These are phyloP conservation scores for Eremothecium sinecaudum DNA, from an alignment of 1,139 yeast genomes.

Conservation along the genomic window DNA sequence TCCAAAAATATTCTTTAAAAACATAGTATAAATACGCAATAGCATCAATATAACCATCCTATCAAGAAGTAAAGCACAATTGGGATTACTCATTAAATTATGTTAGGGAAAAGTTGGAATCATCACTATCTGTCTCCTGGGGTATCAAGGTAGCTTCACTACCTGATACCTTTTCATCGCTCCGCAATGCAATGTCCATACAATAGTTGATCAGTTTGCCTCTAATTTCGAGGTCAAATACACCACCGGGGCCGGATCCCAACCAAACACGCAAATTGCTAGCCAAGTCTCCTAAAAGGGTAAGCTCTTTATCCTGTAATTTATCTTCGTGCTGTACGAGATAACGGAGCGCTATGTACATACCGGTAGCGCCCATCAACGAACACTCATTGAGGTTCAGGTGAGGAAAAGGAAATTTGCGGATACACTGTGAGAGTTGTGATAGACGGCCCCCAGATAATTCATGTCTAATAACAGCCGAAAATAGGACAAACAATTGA, in stretches of 20 bases:
- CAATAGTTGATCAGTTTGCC: conserved; percentile 29
- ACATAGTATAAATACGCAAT: too few species aligned
- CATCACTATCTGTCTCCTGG: not conserved
- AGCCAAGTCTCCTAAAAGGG: conserved; percentile 24
- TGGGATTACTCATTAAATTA: too few species aligned
- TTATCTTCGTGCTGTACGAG: conserved; percentile 12
- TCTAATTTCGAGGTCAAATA: conserved; percentile 25
- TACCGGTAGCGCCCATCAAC: conserved; percentile 27
- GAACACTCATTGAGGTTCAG: conserved; percentile 14
- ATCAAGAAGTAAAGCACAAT: too few species aligned
- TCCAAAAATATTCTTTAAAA: too few species aligned
- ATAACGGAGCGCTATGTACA: conserved; percentile 20
- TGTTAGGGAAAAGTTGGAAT: too few species aligned
- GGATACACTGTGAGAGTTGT: conserved; percentile 21
- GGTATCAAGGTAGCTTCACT: not conserved
- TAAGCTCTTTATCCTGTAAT: conserved; percentile 12
- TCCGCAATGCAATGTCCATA: conserved; percentile 25
- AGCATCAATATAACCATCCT: too few species aligned
- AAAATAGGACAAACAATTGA: conserved; percentile 24
- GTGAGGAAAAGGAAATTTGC: conserved; percentile 18
- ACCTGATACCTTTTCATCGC: not conserved
- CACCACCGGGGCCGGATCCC: conserved; percentile 27
- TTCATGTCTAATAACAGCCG: conserved; percentile 27
- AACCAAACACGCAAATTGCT: conserved; percentile 31
- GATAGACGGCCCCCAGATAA: conserved; percentile 19